Conservation (phyloP, 2,329 filamentous ascomycete species). For the Purpureocillium takamizusanense region DNA sequence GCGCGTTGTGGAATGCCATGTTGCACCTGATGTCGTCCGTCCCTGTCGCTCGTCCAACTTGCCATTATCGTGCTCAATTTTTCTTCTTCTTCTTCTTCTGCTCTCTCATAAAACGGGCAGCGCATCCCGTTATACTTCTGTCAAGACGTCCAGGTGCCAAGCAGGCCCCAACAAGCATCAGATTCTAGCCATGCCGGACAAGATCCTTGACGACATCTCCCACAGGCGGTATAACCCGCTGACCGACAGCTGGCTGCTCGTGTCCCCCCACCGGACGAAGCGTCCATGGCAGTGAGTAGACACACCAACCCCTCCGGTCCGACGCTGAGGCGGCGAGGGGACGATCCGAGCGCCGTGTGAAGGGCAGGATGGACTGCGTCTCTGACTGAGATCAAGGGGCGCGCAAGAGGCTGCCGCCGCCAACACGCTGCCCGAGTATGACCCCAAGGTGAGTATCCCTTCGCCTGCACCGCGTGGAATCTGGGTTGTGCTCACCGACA, state of each 20-base stretch:
- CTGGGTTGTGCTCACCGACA: too few relatives aligned
- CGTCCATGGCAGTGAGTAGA: conserved; percentile 92
- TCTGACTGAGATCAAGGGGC: conserved; percentile 35
- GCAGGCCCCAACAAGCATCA: too few relatives aligned
- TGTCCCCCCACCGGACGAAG: conserved; percentile 94
- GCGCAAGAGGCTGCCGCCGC: conserved; percentile 66
- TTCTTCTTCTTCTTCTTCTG: too few relatives aligned
- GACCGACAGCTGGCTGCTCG: conserved; percentile 82
- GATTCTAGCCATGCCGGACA: conserved; percentile 52
- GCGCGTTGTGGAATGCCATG: too few relatives aligned
- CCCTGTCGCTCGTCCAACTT: background rate
- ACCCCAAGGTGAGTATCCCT: conserved; percentile 56
- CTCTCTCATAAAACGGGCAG: too few relatives aligned
- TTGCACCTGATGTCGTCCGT: too few relatives aligned
- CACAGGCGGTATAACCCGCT: conserved; percentile 91
- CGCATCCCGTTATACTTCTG: too few relatives aligned
- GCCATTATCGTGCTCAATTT: too few relatives aligned
- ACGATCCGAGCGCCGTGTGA: too few relatives aligned
- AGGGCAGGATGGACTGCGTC: too few relatives aligned
- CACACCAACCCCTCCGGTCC: background rate
- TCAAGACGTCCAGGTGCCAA: too few relatives aligned
- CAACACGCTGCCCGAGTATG: conserved; percentile 67
- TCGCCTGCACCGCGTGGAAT: too few relatives aligned
- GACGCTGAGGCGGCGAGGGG: background rate
- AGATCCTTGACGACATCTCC: conserved; percentile 88